Evolutionary conservation across 2,329 filamentous ascomycete genomes (phyloP).

Genomic region (Alternaria burnsii): DNA sequence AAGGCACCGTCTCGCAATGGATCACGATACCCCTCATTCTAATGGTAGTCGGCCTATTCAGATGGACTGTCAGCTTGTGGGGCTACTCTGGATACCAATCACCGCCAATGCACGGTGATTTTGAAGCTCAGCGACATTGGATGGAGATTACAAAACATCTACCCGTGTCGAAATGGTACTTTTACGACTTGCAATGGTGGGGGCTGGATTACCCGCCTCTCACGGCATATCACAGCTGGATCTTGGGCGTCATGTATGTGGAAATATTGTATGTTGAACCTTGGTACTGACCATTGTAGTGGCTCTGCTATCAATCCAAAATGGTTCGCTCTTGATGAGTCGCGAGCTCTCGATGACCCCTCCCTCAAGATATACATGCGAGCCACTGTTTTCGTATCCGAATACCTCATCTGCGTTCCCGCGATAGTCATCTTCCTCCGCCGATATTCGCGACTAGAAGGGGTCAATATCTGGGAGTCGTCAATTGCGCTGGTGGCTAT

Average conservation of each 20-base stretch:
- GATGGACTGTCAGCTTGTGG: constrained; percentile 93
- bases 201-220: constrained; percentile 96
- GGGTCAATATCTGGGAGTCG: constrained; percentile 81
- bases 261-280: background rate
- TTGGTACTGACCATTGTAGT: constrained; percentile 47
- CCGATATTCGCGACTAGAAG: constrained; percentile 77
- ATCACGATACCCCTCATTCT: constrained; percentile 85
- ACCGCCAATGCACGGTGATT: constrained; percentile 94
- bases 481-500: constrained; percentile 88
- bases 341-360: constrained; percentile 81
- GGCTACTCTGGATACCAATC: constrained; percentile 88
- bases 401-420: constrained; percentile 89
- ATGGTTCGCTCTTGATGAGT: constrained; percentile 88
- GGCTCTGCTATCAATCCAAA: constrained; percentile 78
- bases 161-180: constrained; percentile 95
- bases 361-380: constrained; percentile 94
- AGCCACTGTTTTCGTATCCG: constrained; percentile 86
- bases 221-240: constrained; percentile 98
- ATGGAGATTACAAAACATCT: constrained; percentile 95
- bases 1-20: constrained; percentile 88
- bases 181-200: constrained; percentile 97
- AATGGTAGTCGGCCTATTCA: constrained; percentile 89
- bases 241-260: constrained; percentile 79
- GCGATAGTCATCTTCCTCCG: constrained; percentile 86
- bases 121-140: constrained; percentile 98